Base-by-base conservation (phyloP, 2,329 filamentous ascomycete species). In the Aureobasidium namibiae region DNA sequence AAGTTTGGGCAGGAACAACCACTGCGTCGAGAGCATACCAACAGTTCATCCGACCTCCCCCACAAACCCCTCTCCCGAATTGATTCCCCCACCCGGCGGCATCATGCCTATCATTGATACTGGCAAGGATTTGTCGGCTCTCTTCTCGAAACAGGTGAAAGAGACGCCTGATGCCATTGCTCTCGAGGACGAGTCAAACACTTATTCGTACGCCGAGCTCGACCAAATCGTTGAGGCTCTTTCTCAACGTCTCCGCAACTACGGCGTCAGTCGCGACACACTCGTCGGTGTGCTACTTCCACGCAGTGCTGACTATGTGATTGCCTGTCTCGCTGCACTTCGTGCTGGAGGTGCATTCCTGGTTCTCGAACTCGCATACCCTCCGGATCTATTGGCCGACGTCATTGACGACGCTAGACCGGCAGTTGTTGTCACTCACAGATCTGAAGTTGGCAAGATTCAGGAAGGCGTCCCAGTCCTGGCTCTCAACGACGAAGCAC, bases 281-380 rank as follows among this genome's bases (percentile, higher is more conserved):
- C 79, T 90, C 18, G 88, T 92, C 33, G 89, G 89, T 56, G 84
- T 92, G 42, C 79, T 92, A 56, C 80, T 92, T 68, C 85, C 84
- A 59, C 84, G 88, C 58, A 89, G 87, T 69, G 87, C 87, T 50
- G 82, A 90, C 73, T 90, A 92, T 72, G 86, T 92, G 62, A 85
- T 92, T 71, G 85, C 88, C 16, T 90, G 86, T 68, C 77, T 92
- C 56, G 89, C 89, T 26, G 84, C 87, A n/a, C 80, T 92, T 39
- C 83, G 87, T 61, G 88, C 89, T 2, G 89, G 88, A 54, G 89
- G 89, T 57, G 89, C 89, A 1, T 92, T 91, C 68, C 78, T 92
- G 5, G 88, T 92, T 2, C 81, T 92, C 3, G 89, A 92, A 73
- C 78, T 90, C 50, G 89, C 89, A 3, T 92, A 92, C 63, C 89